phyloP scores from a whole-genome alignment of 805 yeast genomes.

The Tetrapisispora nanseiensis region DNA sequence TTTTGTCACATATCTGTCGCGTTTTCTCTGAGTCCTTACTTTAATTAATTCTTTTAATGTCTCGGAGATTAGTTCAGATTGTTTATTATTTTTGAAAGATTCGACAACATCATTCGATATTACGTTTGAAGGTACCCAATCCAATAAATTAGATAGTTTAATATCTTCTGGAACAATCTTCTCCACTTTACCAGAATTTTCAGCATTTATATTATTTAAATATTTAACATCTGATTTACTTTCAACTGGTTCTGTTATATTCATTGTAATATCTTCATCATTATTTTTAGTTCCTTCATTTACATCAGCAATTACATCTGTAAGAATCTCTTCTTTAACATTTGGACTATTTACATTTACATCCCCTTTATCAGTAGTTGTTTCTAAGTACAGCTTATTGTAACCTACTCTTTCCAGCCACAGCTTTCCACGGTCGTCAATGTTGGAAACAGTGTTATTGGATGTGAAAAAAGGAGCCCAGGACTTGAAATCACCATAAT shows the following conservation, averaged over 20 bases:
- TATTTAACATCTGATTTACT: slow-evolving; percentile 1
- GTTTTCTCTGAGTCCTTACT: slow-evolving; percentile 39
- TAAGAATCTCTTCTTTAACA: neutral
- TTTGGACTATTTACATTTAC: slow-evolving; percentile 1
- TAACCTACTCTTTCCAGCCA: slow-evolving; percentile 49
- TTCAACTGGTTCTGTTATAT: slow-evolving; percentile 1
- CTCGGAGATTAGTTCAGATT: slow-evolving; percentile 34
- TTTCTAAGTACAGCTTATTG: slow-evolving; percentile 22
- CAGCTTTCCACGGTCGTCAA: slow-evolving; percentile 39
- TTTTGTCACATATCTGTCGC: slow-evolving; percentile 22
- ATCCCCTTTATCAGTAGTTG: slow-evolving; percentile 10
- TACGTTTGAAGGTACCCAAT: slow-evolving; percentile 42
- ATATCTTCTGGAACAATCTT: slow-evolving; percentile 9
- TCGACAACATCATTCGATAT: slow-evolving; percentile 45
- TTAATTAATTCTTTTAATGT: slow-evolving; percentile 41
- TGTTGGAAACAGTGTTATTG: slow-evolving; percentile 42
- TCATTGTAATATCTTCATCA: slow-evolving; percentile 1
- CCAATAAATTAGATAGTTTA: slow-evolving; percentile 34
- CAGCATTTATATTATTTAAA: slow-evolving; percentile 4
- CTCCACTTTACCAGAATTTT: slow-evolving; percentile 4
- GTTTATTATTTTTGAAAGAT: slow-evolving; percentile 35
- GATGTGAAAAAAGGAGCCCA: slow-evolving; percentile 65
- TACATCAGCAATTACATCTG: slow-evolving; percentile 1
- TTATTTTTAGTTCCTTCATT: slow-evolving; percentile 3
- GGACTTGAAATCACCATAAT: slow-evolving; percentile 37